Conservation (phyloP, 352 stramenopile genomes). For the Aphanomyces stellatus region DNA sequence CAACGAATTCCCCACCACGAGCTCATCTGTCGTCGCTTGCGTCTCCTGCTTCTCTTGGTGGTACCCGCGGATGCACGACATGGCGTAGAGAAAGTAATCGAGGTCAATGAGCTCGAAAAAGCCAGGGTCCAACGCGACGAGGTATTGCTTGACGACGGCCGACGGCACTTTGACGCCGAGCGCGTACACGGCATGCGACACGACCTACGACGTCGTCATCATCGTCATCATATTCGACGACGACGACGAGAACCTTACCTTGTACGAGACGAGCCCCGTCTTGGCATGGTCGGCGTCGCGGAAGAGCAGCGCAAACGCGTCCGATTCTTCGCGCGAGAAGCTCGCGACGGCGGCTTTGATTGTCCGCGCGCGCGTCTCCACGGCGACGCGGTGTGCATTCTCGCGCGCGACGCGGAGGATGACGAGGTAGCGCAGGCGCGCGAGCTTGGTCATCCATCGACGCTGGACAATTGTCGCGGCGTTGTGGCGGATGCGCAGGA, state of each 20-base stretch:
- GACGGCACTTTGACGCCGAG: slow-evolving; percentile 49
- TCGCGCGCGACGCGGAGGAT: slow-evolving; percentile 35
- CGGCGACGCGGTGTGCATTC: slow-evolving; percentile 31
- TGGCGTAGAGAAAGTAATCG: slow-evolving; percentile 73
- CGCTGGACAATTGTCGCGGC: slow-evolving; percentile 58
- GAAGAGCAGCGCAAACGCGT: slow-evolving; percentile 59
- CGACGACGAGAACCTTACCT: not conserved
- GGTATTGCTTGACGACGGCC: slow-evolving; percentile 36
- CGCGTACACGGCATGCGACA: slow-evolving; percentile 64
- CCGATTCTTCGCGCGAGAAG: slow-evolving; percentile 57
- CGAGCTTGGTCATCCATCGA: slow-evolving; percentile 44
- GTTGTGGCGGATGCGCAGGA: slow-evolving; percentile 60
- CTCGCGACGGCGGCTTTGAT: slow-evolving; percentile 46
- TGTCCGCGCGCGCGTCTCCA: slow-evolving; percentile 27
- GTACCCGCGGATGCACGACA: slow-evolving; percentile 58
- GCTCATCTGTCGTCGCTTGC: slow-evolving; percentile 20
- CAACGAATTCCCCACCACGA: slow-evolving; percentile 50
- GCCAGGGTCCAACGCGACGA: slow-evolving; percentile 46
- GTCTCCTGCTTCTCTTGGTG: slow-evolving; percentile 47
- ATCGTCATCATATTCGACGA: not conserved
- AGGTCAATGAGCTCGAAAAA: slow-evolving; percentile 74
- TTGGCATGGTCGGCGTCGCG: slow-evolving; percentile 45
- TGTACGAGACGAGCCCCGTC: slow-evolving; percentile 54
- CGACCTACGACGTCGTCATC: slow-evolving; percentile 23
- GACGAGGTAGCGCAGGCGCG: slow-evolving; percentile 40